These are phyloP conservation scores for Teratosphaeriaceae sp. DNA, from an alignment of 2,329 filamentous ascomycete genomes.

Conservation along the genomic window DNA sequence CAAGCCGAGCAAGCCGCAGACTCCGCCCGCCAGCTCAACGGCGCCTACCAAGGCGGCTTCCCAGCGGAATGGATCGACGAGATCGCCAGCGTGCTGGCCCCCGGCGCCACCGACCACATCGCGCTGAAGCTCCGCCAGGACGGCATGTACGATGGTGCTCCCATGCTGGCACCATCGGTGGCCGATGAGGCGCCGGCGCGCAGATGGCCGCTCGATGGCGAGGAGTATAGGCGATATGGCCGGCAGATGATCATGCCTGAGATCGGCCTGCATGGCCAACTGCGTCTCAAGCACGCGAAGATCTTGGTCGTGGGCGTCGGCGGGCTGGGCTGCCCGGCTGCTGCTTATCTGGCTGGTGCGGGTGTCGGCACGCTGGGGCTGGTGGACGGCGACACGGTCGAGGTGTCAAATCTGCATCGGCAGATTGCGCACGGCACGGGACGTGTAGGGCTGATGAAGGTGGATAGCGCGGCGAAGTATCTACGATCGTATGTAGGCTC, in stretches of 20 bases:
- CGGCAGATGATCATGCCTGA: conserved; percentile 84
- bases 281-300: conserved; percentile 60
- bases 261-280: conserved; percentile 72
- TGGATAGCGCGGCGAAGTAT: conserved; percentile 57
- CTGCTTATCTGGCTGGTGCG: conserved; percentile 85
- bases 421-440: conserved; percentile 74
- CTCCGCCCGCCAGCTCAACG: conserved; percentile 20
- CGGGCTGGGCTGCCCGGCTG: conserved; percentile 85
- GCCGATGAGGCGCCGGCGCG: background rate
- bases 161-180: background rate
- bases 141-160: conserved; percentile 6
- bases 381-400: conserved; percentile 81
- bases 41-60: conserved; percentile 31
- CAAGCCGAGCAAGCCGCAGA: conserved; percentile 33
- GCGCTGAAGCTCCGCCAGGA: conserved; percentile 17
- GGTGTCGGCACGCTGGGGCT: conserved; percentile 79
- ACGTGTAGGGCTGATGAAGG: conserved; percentile 69
- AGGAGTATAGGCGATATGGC: conserved; percentile 82
- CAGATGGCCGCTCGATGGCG: conserved; percentile 61
- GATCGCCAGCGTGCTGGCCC: conserved; percentile 22
- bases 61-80: conserved; percentile 38
- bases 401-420: conserved; percentile 84
- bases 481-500: conserved; percentile 36
- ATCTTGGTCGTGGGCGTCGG: conserved; percentile 83
- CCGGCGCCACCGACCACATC: conserved; percentile 11